These are phyloP conservation scores for Casuarina equisetifolia DNA, from an alignment of 306 rosid species.

Conservation along the genomic window DNA sequence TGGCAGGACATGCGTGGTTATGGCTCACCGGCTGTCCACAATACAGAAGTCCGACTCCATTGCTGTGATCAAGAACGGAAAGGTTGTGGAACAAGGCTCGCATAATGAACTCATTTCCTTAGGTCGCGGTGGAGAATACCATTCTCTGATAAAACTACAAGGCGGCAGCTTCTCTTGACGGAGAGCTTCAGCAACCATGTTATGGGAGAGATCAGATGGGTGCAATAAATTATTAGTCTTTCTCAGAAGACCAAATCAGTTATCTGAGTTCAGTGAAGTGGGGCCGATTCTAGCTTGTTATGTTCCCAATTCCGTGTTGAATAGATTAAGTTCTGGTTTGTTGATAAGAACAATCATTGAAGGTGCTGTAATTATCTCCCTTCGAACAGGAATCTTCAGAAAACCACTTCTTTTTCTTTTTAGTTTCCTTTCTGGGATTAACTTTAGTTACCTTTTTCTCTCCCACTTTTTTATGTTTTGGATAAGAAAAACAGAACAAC, in stretches of 20 bases:
- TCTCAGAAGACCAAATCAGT: neutral
- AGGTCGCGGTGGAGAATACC: constrained; percentile 55
- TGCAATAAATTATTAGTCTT: neutral
- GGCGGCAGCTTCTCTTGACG: constrained; percentile 36
- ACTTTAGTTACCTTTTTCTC: neutral
- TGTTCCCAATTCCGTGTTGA: neutral
- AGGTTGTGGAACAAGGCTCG: constrained; percentile 76
- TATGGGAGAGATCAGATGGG: neutral
- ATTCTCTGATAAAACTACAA: constrained; percentile 60
- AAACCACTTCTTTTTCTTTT: too few species aligned
- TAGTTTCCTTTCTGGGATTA: neutral
- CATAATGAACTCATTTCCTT: constrained; percentile 68
- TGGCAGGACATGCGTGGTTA: constrained; percentile 71
- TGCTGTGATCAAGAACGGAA: constrained; percentile 71
- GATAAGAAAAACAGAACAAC: neutral
- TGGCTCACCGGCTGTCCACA: constrained; percentile 76
- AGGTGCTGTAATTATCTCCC: neutral
- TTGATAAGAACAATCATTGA: neutral
- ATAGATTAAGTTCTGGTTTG: neutral
- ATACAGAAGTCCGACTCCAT: constrained; percentile 69
- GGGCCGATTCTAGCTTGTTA: neutral
- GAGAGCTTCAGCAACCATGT: constrained; percentile 14
- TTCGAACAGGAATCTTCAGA: too few species aligned
- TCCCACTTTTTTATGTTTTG: neutral
- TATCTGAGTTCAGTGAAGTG: constrained; percentile 11